phyloP scores from a whole-genome alignment of 805 yeast genomes.

The Yamadazyma nakazawae region DNA sequence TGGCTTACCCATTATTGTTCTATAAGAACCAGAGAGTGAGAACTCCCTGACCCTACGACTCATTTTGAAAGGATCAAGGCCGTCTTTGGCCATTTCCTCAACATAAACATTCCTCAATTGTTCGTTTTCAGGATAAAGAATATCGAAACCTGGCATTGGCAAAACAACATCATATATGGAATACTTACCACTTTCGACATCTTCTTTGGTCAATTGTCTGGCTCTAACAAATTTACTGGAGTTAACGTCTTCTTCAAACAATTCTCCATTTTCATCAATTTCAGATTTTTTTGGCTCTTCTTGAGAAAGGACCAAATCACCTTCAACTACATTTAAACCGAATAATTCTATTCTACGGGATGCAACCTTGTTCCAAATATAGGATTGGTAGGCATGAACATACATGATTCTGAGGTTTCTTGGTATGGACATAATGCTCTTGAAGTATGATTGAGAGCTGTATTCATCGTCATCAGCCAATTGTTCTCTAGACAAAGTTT shows the following conservation, averaged over 20 bases:
- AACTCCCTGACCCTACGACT: conserved; percentile 81
- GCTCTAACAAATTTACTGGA: conserved; percentile 60
- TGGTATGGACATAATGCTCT: conserved; percentile 85
- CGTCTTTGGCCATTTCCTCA: conserved; percentile 73
- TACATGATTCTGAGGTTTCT: conserved; percentile 91
- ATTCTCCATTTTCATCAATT: conserved; percentile 27
- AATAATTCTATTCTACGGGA: conserved; percentile 68
- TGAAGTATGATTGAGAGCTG: conserved; percentile 57
- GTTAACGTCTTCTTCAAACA: conserved; percentile 68
- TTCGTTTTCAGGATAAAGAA: conserved; percentile 75
- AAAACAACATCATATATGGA: conserved; percentile 80
- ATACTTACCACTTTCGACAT: conserved; percentile 54
- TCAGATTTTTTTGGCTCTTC: conserved; percentile 18
- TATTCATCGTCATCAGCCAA: conserved; percentile 45
- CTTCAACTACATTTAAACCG: conserved; percentile 69
- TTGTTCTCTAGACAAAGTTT: conserved; percentile 51
- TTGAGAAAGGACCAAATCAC: conserved; percentile 64
- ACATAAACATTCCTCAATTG: conserved; percentile 59
- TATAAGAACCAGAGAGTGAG: conserved; percentile 86
- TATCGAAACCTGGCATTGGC: conserved; percentile 96
- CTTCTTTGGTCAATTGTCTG: conserved; percentile 70
- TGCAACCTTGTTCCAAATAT: conserved; percentile 87
- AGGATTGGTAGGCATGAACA: conserved; percentile 96
- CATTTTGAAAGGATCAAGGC: conserved; percentile 83
- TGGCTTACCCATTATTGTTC: conserved; percentile 69